Conservation (phyloP, 331 rosid species). For the Quercus lobata region DNA sequence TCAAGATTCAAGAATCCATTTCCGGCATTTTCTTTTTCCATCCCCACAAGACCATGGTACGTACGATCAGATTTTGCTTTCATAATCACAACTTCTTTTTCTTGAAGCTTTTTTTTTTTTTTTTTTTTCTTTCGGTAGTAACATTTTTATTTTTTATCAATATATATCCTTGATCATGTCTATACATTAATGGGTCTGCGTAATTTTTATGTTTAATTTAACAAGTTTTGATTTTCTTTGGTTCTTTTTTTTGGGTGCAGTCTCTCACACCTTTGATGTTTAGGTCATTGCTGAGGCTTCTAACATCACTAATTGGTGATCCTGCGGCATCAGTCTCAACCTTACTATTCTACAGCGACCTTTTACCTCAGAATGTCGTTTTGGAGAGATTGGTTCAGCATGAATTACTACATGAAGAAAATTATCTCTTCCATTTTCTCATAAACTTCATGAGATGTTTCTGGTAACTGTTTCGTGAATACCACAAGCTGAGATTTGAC, state of each 20-base stretch:
- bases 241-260: slow-evolving; percentile 33
- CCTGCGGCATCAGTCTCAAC: slow-evolving; percentile 60
- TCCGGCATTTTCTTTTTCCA: background rate
- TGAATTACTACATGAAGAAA: slow-evolving; percentile 52
- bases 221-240: background rate
- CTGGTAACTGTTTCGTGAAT: slow-evolving; percentile 23
- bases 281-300: slow-evolving; percentile 50
- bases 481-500: background rate
- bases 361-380: slow-evolving; percentile 48
- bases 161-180: no score
- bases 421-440: slow-evolving; percentile 58
- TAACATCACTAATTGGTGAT: slow-evolving; percentile 35
- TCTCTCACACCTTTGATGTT: slow-evolving; percentile 55
- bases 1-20: background rate
- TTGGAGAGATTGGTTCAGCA: slow-evolving; percentile 52
- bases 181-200: background rate
- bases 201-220: background rate
- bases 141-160: no score
- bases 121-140: no score
- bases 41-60: slow-evolving; percentile 30
- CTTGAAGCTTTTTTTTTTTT: no score
- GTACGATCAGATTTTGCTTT: background rate
- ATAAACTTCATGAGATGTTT: slow-evolving; percentile 58
- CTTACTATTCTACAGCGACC: slow-evolving; percentile 52
- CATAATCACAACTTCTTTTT: background rate